These are phyloP conservation scores for Sporisorium reilianum DNA, from an alignment of 1,284 basidiomycete species.

Conservation along the genomic window DNA sequence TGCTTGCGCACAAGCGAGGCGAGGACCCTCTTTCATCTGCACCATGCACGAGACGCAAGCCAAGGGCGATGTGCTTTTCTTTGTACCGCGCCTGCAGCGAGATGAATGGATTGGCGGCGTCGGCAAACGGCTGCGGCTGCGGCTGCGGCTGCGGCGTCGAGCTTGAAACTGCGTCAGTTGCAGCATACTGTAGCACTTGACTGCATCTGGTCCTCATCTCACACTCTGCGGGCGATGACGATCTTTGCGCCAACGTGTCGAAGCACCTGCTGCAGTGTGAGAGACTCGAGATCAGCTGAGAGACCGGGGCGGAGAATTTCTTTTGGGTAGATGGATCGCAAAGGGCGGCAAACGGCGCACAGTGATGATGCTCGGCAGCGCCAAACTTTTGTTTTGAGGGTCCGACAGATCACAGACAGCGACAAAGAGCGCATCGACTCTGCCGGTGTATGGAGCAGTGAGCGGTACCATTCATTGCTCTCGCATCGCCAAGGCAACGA, in stretches of 20 bases:
- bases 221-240: not conserved
- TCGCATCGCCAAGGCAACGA: too few species aligned
- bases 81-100: not conserved
- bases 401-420: too few species aligned
- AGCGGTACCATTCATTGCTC: too few species aligned
- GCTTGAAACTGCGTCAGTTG: too few species aligned
- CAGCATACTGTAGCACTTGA: too few species aligned
- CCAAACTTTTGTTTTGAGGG: not conserved
- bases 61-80: too few species aligned
- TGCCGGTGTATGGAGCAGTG: not conserved
- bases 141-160: not conserved
- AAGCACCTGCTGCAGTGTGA: too few species aligned
- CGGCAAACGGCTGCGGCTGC: constrained; percentile 5
- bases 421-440: too few species aligned
- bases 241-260: not conserved
- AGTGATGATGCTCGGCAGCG: constrained; percentile 3
- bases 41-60: constrained; percentile 14
- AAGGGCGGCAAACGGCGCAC: not conserved
- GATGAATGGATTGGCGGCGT: not conserved
- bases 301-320: constrained; percentile 8
- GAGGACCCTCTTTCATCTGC: constrained; percentile 39
- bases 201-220: too few species aligned
- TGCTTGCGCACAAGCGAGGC: constrained; percentile 4
- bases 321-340: not conserved
- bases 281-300: not conserved